Base-by-base conservation (phyloP, 306 rosid species). In the Hippophae rhamnoides region DNA sequence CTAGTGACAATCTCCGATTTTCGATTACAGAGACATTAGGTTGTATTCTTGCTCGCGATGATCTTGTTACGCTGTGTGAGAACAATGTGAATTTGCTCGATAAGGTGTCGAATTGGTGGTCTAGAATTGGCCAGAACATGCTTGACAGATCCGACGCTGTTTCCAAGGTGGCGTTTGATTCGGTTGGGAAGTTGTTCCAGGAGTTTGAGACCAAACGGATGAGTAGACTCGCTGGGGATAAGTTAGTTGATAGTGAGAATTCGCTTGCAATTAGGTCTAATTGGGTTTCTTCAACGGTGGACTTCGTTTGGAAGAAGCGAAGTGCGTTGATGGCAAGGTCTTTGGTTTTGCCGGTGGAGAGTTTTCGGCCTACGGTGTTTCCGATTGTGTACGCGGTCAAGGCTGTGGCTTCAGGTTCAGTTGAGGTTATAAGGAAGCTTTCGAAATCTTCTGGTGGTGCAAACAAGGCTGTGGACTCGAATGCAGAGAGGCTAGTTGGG, bases 231-330 rank as follows among this genome's bases (percentile, higher is more conserved):
- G 99, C 99, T 0, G 99, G 99, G 0, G 99, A 92, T 31, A 92
- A 88, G 73, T 73, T 92, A 1, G 88, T 92, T 3, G 99, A 92
- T 45, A 88, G 97, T n/a, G 99, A 92, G 65, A 92, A 88, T 13
- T 92, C 99, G 13, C 74, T 92, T 6, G 96, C 97, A 6, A 88
- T 92, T 58, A 79, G 99, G 40, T 88, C 99, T 53, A 92, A 88
- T 54, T 92, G 99, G 99, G 89, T 92, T 41, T 92, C 97, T 0
- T 84, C 90, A 5, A 92, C 84, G 97, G 99, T 89, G 9, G 97
- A 92, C 63, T 77, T 92, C 1, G 99, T 92, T 14, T 92, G 99
- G 99, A 84, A 78, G 84, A 88, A 75, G 74, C 89, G 99, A n/a
- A 86, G 72, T 13, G 85, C 96, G 5, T 75, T 92, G 63, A 88